These are phyloP conservation scores for Phanerochaete carnosa DNA, from an alignment of 768 basidiomycete species.

Conservation along the genomic window DNA sequence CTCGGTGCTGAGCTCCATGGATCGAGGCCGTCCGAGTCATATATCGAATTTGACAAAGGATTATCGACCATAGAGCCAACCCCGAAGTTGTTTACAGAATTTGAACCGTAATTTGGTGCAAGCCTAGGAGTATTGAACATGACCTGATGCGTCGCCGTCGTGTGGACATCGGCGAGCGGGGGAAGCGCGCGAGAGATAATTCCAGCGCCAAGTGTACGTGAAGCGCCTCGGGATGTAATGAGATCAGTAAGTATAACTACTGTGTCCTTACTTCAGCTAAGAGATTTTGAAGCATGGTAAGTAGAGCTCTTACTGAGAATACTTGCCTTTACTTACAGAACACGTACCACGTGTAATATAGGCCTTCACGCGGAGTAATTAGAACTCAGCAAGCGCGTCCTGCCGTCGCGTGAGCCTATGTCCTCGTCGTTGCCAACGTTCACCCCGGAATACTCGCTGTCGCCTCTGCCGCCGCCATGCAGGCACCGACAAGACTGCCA, in stretches of 20 bases:
- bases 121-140: slow-evolving; percentile 89
- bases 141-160: slow-evolving; percentile 16
- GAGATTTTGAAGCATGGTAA: not conserved
- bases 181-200: not conserved
- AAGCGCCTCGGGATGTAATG: not conserved
- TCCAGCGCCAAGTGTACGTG: not conserved
- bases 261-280: not conserved
- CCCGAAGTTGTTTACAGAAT: slow-evolving; percentile 57
- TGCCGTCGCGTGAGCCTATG: slow-evolving; percentile 14
- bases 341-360: slow-evolving; percentile 7
- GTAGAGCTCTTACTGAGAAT: not conserved
- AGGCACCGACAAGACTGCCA: slow-evolving; percentile 25
- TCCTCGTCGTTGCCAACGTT: slow-evolving; percentile 14
- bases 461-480: slow-evolving; percentile 26
- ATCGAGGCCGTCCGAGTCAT: slow-evolving; percentile 67
- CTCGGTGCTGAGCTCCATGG: slow-evolving; percentile 78
- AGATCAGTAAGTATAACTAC: not conserved
- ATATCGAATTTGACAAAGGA: slow-evolving; percentile 64
- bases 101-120: slow-evolving; percentile 60
- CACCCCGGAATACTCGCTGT: slow-evolving; percentile 16
- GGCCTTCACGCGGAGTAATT: slow-evolving; percentile 11
- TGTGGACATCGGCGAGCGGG: not conserved
- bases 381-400: slow-evolving; percentile 15
- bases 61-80: slow-evolving; percentile 74
- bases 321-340: slow-evolving; percentile 4